Evolutionary conservation across 352 stramenopile genomes (phyloP), one percentile per base, ranked within the genome.

Genomic region (Phytophthora sansomeana): DNA sequence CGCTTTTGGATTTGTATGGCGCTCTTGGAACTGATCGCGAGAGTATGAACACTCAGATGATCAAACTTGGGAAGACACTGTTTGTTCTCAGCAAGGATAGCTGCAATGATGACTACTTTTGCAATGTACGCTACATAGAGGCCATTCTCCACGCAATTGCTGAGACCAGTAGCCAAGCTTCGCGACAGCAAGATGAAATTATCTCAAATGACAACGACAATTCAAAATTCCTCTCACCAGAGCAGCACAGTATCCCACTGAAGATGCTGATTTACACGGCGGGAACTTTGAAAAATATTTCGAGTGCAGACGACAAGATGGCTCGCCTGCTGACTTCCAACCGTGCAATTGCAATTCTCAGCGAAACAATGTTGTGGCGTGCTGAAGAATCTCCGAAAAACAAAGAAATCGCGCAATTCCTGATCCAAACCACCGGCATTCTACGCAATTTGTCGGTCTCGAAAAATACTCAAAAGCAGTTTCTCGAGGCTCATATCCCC

Each of bases 71-170:
- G 4, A 95, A 95, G 50, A 65, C 68, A 13, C 69, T 93, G 4
- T 95, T 95, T 51, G 70, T 91, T 29, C 62, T 91, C 30, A 92
- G 83, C 57, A 95, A 95, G 46, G 81, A 93, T 8, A 81, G 72
- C 16, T 42, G 30, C 1, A 92, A 95, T 52, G 86, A 95, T 61
- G 50, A 44, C 14, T 63, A 32, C 6, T 95, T 95, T 52, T 91
- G 78, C 73, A 75, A 81, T 35, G 77, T 93, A 1, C 72, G 67
- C 10, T 88, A 89, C 41, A 78, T 92, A 7, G 86, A 95, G 43
- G 81, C 76, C 5, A 70, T 80, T 8, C 67, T 95, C 2, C 51
- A 68, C 8, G 52, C 78, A 14, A 76, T 92, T 29, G 60, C 74
- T 7, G 63, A 60, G 10, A 66, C 60, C 0, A 79, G 49, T 9